Evolutionary conservation across 257 asterid species (phyloP), one percentile per base, ranked within the genome.

Genomic region (Fraxinus cuspidata): DNA sequence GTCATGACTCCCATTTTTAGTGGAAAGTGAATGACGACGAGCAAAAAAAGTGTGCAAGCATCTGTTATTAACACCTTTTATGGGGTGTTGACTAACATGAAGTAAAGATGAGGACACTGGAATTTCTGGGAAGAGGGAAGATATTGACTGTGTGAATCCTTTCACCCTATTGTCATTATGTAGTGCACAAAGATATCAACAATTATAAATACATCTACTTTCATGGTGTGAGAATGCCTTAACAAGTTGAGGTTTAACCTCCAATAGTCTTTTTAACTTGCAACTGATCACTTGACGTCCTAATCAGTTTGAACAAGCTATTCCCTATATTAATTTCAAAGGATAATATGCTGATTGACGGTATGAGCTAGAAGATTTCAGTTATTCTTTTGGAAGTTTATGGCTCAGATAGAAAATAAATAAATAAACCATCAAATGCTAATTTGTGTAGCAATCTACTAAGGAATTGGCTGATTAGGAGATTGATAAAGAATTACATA

Each of bases 381-480:
- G 40, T 65, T 5, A n/a, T 53, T 21, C 69, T 29, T 16, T 13
- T 32, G 35, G 12, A 18, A 49, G 4, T 2, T 21, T 73, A 49
- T 47, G 56, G 13, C 34, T 49, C 37, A 27, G 35, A 19, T 38
- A 21, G 3, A 73, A 51, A n/a, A n/a, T 7, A 8, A 23, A 47
- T 67, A 27, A 0, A 19, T 58, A 38, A 73, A 67, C 49, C 16
- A 79, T 63, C 77, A 72, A 72, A 78, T 60, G 66, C 40, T 32
- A 73, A 19, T 56, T n/a, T n/a, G 29, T 56, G 28, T 7, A n/a
- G 12, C 66, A 21, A 56, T 56, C 4, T 56, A 53, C 27, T 21
- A 23, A 19, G 27, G 27, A 56, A 9, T 56, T 56, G 1, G 13
- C 66, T 56, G 27, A 23, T 21, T 56, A 21, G 66, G 25, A 21